Evolutionary conservation across 441 rosid genomes (phyloP).

Genomic region (Pelargonium hybrid): DNA sequence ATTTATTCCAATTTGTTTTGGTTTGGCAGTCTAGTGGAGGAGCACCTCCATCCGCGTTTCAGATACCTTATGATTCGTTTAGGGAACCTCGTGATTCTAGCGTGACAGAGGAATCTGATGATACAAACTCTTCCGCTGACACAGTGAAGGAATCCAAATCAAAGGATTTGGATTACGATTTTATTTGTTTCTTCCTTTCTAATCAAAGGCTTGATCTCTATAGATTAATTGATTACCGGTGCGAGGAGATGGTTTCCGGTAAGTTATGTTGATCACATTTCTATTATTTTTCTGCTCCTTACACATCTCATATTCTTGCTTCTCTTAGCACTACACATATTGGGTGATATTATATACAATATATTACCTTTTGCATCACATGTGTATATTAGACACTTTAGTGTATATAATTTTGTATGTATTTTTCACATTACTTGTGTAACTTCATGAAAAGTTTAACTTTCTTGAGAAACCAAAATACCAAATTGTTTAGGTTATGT

Average conservation of each 20-base stretch:
- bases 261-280: not conserved
- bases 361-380: too few relatives aligned
- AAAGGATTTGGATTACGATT: constrained; percentile 67
- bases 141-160: constrained; percentile 27
- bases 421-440: too few relatives aligned
- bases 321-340: too few relatives aligned
- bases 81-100: constrained; percentile 34
- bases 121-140: constrained; percentile 25
- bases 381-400: too few relatives aligned
- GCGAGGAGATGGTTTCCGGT: constrained; percentile 89
- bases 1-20: constrained; percentile 21
- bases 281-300: not conserved
- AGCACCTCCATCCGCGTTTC: constrained; percentile 75
- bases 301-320: not conserved
- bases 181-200: constrained; percentile 75
- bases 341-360: too few relatives aligned
- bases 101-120: constrained; percentile 22
- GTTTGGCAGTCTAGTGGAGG: constrained; percentile 66
- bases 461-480: too few relatives aligned
- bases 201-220: constrained; percentile 72
- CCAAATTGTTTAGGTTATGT: too few relatives aligned
- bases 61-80: constrained; percentile 65
- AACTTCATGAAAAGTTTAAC: too few relatives aligned
- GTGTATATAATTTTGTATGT: too few relatives aligned
- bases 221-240: constrained; percentile 65